A percentile compares a stretch with the other conserved stretches of the same genome.
Evolutionary conservation across 306 rosid genomes (phyloP).

Genomic region (Castanea mollissima): DNA sequence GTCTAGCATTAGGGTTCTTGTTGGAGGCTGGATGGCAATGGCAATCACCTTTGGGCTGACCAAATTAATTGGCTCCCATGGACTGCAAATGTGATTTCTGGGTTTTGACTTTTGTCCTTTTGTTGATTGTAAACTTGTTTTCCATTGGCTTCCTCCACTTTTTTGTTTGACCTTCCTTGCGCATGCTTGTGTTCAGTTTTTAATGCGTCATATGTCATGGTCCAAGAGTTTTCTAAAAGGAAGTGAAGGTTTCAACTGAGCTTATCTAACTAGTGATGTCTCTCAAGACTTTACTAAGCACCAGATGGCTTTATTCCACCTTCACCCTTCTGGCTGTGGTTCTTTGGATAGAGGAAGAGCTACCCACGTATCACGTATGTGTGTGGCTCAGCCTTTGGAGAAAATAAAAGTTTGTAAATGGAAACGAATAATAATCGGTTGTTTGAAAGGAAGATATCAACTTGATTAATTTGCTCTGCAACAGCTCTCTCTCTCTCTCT

Average conservation of each 20-base stretch:
- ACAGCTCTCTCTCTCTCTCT: too few relatives aligned
- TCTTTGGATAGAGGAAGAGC: background rate
- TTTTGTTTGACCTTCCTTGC: background rate
- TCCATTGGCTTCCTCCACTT: background rate
- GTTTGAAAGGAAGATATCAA: too few relatives aligned
- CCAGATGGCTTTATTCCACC: background rate
- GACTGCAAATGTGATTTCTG: background rate
- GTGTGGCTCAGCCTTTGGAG: too few relatives aligned
- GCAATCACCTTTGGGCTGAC: slow-evolving; percentile 44
- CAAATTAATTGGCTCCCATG: background rate
- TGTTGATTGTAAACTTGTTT: background rate
- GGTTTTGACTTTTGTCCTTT: background rate
- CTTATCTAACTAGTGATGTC: background rate
- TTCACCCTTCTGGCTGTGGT: background rate
- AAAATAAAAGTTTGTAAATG: too few relatives aligned
- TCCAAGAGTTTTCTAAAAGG: too few relatives aligned
- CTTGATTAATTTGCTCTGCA: too few relatives aligned
- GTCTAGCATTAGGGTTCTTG: slow-evolving; percentile 38
- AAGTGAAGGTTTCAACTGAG: background rate
- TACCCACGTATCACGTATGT: background rate
- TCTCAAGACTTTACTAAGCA: background rate
- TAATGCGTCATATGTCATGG: background rate
- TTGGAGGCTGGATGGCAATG: slow-evolving; percentile 61
- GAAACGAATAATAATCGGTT: too few relatives aligned
- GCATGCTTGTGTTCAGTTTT: background rate